A percentile compares a stretch with the other conserved stretches of the same genome.
Evolutionary conservation across 2,329 filamentous ascomycete species (phyloP).

Genomic region (Calycina herbarum): DNA sequence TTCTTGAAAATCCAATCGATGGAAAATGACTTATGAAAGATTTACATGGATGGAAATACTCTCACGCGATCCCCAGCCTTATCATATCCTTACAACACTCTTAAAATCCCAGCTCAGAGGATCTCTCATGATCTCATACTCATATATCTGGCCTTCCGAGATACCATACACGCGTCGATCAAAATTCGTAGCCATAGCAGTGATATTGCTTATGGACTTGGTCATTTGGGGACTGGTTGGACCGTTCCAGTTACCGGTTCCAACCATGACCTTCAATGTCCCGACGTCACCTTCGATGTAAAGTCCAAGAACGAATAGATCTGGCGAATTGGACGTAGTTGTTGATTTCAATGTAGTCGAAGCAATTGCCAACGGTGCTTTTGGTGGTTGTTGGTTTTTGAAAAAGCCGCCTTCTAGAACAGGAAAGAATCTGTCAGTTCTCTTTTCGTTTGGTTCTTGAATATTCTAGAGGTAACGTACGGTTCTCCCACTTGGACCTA

Average conservation of each 20-base stretch:
- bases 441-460: neutral
- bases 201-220: neutral
- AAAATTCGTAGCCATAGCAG: neutral
- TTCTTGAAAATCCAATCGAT: too few relatives aligned
- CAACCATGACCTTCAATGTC: neutral
- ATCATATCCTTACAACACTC: neutral
- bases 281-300: neutral
- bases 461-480: neutral
- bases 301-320: neutral
- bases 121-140: neutral
- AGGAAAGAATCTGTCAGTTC: neutral
- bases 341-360: neutral
- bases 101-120: neutral
- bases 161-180: neutral
- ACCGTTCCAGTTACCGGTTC: neutral
- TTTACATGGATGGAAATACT: too few relatives aligned
- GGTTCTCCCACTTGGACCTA: neutral
- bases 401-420: neutral
- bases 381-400: slow-evolving; percentile 2
- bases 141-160: neutral
- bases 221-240: neutral
- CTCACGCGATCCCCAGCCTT: too few relatives aligned
- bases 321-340: neutral
- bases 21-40: too few relatives aligned
- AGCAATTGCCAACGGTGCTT: neutral